Percentiles rank a stretch among this genome's conserved stretches.
phyloP scores from a whole-genome alignment of 1,139 yeast genomes.

The Kodamaea alishanica region DNA sequence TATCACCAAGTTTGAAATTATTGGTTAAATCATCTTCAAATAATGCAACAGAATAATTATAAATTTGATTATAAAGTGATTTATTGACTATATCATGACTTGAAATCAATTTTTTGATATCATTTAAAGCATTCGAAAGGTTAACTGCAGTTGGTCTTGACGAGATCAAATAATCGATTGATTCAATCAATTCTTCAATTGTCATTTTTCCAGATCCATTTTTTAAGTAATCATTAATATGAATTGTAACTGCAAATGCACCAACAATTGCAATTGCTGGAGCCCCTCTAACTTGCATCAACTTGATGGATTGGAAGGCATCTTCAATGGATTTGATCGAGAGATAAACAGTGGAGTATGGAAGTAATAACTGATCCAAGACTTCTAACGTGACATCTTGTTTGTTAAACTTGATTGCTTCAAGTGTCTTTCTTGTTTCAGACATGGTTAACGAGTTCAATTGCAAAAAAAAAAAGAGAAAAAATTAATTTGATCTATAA shows the following conservation, averaged over 20 bases:
- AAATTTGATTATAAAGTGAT: constrained; percentile 37
- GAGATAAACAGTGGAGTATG: constrained; percentile 72
- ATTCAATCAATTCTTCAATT: constrained; percentile 31
- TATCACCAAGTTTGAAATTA: constrained; percentile 71
- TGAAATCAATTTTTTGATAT: constrained; percentile 43
- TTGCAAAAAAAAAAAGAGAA: background rate
- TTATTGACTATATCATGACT: constrained; percentile 15
- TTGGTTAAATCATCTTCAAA: constrained; percentile 74
- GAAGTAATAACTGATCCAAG: constrained; percentile 78
- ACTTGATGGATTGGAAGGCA: constrained; percentile 77
- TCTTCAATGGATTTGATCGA: constrained; percentile 57
- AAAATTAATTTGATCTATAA: background rate
- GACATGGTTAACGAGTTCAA: constrained; percentile 3
- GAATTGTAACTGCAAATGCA: constrained; percentile 70
- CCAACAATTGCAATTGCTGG: constrained; percentile 98
- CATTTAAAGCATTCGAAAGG: constrained; percentile 71
- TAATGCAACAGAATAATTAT: constrained; percentile 53
- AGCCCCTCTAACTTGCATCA: constrained; percentile 96
- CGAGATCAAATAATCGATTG: constrained; percentile 63
- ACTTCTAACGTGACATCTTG: constrained; percentile 48
- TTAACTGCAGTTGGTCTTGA: constrained; percentile 97
- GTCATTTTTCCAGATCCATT: constrained; percentile 17
- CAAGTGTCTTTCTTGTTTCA: constrained; percentile 28
- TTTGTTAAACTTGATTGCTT: constrained; percentile 70
- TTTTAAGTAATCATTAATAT: constrained; percentile 17